These are phyloP conservation scores for Copromyces sp. DNA, from an alignment of 495 filamentous ascomycete species.

Conservation along the genomic window DNA sequence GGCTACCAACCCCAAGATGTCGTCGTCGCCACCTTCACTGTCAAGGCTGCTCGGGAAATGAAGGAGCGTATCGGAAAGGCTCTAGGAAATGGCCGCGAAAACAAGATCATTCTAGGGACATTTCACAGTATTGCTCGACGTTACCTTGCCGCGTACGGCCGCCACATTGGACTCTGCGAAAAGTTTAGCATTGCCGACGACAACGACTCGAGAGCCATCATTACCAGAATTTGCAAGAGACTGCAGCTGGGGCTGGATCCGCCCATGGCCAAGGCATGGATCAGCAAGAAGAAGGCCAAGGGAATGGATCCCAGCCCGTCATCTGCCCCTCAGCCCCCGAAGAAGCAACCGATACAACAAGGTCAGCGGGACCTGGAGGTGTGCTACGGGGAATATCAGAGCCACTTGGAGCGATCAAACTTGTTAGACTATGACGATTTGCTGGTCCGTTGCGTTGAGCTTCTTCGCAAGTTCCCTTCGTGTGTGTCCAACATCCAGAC, in stretches of 20 bases:
- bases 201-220: constrained; percentile 63
- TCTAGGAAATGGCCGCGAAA: constrained; percentile 67
- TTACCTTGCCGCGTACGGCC: constrained; percentile 79
- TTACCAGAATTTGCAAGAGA: constrained; percentile 76
- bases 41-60: constrained; percentile 96
- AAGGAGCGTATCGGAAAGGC: constrained; percentile 71
- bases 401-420: constrained; percentile 61
- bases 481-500: constrained; percentile 87
- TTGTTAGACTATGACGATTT: constrained; percentile 95
- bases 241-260: constrained; percentile 58
- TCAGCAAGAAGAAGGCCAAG: constrained; percentile 79
- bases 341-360: constrained; percentile 27
- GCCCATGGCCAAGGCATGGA: constrained; percentile 55
- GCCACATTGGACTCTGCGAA: constrained; percentile 68
- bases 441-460: constrained; percentile 70
- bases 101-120: constrained; percentile 76
- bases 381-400: constrained; percentile 73
- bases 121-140: constrained; percentile 90
- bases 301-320: constrained; percentile 32
- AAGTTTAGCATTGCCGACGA: constrained; percentile 93
- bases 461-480: constrained; percentile 65
- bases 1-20: constrained; percentile 81
- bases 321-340: constrained; percentile 9
- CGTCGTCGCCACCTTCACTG: constrained; percentile 94
- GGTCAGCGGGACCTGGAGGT: constrained; percentile 49